Evolutionary conservation across 305 asterid genomes (phyloP), one percentile per base, ranked within the genome.

Genomic region (Fraxinus angustifolia): DNA sequence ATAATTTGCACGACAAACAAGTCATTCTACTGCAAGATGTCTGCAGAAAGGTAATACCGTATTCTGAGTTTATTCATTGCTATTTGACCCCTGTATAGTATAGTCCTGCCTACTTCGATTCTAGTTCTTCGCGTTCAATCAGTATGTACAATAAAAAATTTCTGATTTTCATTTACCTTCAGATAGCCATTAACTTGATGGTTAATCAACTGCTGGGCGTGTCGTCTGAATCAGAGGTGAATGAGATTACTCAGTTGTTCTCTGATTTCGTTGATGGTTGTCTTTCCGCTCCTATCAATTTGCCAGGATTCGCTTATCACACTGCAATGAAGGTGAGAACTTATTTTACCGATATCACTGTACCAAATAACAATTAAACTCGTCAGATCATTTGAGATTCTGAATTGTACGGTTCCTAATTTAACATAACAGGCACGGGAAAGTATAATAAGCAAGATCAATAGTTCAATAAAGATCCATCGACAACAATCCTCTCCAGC

Each of bases 261-360:
- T 95, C 98, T 7, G 91, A 91, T 86, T 95, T 95, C 74, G 98
- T 87, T 3, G 98, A 95, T 81, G 98, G 98, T 14, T 95, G 98
- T 87, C 97, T 95, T 76, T 93, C 98, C 11, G 83, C 93, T 68
- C 98, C 98, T 3, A 85, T 95, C 86, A 90, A 92, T 33, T 62
- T 95, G 80, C 97, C 95, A 8, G 98, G 98, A 80, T 92, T 93
- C 56, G 92, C 98, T 82, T 95, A 89, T 87, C 88, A 92, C 87
- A 90, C 90, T 88, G 98, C 97, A 68, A 94, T 94, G 98, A 91
- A 93, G 98, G 98, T 94, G 73, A 88, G 34, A 1, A 67, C 17
- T 12, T 30, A 28, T 28, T 26, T 28, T 50, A 50, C 60, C 60
- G 7, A 6, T 36, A 36, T 36, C 42, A 36, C 42, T 36, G 7